These are phyloP conservation scores for Garcia nutans DNA, from an alignment of 345 rosid species.

Conservation along the genomic window DNA sequence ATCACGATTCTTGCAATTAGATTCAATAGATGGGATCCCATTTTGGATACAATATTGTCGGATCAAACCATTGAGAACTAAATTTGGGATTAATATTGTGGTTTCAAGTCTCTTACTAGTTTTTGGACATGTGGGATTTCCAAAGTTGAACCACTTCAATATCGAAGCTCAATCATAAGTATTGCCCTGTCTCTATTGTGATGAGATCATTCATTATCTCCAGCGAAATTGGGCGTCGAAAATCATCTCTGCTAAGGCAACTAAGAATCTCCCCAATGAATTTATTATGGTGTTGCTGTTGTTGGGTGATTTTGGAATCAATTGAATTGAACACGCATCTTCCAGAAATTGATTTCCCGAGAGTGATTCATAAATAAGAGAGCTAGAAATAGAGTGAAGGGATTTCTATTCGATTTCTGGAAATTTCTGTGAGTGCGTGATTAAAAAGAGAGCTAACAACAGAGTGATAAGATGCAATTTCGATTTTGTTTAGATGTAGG, in stretches of 20 bases:
- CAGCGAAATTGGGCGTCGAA: constrained; percentile 22
- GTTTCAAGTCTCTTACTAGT: constrained; percentile 13
- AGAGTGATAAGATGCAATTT: too few species aligned
- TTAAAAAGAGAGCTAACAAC: too few species aligned
- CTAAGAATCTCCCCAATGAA: constrained; percentile 15
- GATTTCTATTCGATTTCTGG: too few species aligned
- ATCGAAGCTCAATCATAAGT: constrained; percentile 24
- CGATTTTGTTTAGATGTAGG: too few species aligned
- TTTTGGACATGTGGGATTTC: constrained; percentile 13
- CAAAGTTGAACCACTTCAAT: constrained; percentile 26
- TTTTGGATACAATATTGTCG: constrained; percentile 45
- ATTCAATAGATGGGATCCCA: constrained; percentile 31
- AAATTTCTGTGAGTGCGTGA: too few species aligned
- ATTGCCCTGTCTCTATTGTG: constrained; percentile 15
- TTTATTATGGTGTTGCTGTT: not conserved
- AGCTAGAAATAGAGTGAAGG: too few species aligned
- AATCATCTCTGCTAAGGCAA: constrained; percentile 42
- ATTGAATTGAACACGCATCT: constrained; percentile 55
- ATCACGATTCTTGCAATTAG: constrained; percentile 35
- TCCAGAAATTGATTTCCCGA: constrained; percentile 8
- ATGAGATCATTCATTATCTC: constrained; percentile 27
- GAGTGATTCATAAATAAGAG: too few species aligned
- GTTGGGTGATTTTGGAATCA: constrained; percentile 27
- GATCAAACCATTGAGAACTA: constrained; percentile 11
- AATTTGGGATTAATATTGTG: constrained; percentile 5